A percentile compares a stretch with the other conserved stretches of the same genome.
These are phyloP conservation scores for Ustilago sp. DNA, from an alignment of 1,284 basidiomycete genomes.

Conservation along the genomic window DNA sequence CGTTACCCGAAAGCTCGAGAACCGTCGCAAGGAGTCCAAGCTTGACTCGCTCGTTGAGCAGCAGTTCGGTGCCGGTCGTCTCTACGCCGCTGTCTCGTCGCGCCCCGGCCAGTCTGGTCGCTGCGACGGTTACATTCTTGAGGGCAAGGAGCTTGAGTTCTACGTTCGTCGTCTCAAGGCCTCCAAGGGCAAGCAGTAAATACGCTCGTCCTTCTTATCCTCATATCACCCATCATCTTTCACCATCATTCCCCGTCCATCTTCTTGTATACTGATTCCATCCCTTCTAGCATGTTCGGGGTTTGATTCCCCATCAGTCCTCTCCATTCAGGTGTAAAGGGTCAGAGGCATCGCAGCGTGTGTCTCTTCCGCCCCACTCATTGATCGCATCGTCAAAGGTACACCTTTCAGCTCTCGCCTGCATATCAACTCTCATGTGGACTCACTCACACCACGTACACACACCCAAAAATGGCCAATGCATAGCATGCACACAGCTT, in stretches of 20 bases:
- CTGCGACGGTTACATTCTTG: constrained; percentile 69
- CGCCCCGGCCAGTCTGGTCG: constrained; percentile 68
- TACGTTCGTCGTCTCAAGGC: constrained; percentile 66
- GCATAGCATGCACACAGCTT: constrained; percentile 19
- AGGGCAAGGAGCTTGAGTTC: constrained; percentile 69
- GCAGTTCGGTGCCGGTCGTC: constrained; percentile 68
- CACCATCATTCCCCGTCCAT: not conserved
- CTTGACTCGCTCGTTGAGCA: constrained; percentile 68
- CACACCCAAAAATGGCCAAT: constrained; percentile 20
- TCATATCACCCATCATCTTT: not conserved
- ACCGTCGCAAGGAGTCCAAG: constrained; percentile 64
- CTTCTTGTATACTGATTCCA: constrained; percentile 14
- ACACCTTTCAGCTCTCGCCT: constrained; percentile 9
- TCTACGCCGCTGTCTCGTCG: constrained; percentile 67
- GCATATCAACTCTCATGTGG: constrained; percentile 11
- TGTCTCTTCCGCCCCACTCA: constrained; percentile 1
- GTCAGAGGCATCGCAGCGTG: constrained; percentile 2
- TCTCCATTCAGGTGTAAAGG: constrained; percentile 3
- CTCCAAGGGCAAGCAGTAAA: constrained; percentile 64
- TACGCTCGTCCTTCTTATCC: not conserved
- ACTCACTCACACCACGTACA: constrained; percentile 6
- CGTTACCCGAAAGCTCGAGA: constrained; percentile 62
- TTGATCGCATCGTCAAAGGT: constrained; percentile 4
- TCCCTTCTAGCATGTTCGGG: constrained; percentile 7
- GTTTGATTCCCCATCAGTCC: not conserved